A percentile compares a stretch with the other conserved stretches of the same genome.
phyloP scores from a whole-genome alignment of 805 yeast genomes.

The Candida quercuum region DNA sequence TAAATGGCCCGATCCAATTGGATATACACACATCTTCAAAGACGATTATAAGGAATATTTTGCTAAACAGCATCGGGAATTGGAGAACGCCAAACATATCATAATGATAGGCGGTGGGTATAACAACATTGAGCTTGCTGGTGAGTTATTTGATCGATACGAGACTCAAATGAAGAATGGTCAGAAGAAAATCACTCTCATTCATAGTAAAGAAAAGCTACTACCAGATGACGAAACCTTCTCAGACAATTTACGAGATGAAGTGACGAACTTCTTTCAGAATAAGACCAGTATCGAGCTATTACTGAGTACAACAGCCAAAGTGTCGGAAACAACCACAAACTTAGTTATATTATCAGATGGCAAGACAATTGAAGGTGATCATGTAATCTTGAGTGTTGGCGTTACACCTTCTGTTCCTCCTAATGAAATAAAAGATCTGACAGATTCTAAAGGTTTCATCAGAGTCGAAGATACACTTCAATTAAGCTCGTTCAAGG shows the following conservation, averaged over 20 bases:
- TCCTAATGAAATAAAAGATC: neutral
- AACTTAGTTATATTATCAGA: neutral
- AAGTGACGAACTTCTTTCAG: constrained; percentile 7
- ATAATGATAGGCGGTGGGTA: constrained; percentile 28
- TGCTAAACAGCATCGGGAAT: constrained; percentile 7
- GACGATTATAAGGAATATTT: constrained; percentile 13
- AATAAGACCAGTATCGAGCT: constrained; percentile 7
- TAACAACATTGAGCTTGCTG: constrained; percentile 24
- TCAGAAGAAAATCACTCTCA: constrained; percentile 18
- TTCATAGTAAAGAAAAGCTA: constrained; percentile 18
- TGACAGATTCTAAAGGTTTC: constrained; percentile 5
- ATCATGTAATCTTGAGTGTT: constrained; percentile 1
- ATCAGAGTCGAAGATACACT: constrained; percentile 8
- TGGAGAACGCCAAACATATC: constrained; percentile 21
- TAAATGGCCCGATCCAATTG: constrained; percentile 25
- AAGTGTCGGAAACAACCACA: neutral
- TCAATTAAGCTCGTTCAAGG: constrained; percentile 1
- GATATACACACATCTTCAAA: constrained; percentile 11
- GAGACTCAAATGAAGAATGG: constrained; percentile 10
- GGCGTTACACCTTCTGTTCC: constrained; percentile 13
- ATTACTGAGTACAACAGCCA: constrained; percentile 6
- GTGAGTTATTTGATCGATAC: constrained; percentile 21
- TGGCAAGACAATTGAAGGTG: constrained; percentile 4
- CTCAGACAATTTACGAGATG: constrained; percentile 5
- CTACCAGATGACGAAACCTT: constrained; percentile 11